A percentile compares a stretch with the other conserved stretches of the same genome.
phyloP scores from a whole-genome alignment of 2,329 filamentous ascomycete species.

The Cladosporium sp. region DNA sequence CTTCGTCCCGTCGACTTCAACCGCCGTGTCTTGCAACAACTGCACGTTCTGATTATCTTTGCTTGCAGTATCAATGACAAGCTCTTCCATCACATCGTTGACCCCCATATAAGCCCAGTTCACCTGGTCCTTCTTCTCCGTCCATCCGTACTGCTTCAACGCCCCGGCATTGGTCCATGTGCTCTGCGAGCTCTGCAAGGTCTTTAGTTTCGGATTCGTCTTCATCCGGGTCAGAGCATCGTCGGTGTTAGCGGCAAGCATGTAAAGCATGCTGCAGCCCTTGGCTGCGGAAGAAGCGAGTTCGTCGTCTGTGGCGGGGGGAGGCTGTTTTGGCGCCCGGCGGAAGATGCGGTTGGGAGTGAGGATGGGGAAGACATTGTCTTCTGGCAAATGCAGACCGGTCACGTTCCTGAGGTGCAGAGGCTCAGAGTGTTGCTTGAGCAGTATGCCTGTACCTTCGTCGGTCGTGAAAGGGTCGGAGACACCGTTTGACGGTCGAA shows the following conservation, averaged over 20 bases:
- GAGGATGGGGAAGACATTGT: not conserved
- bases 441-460: too few relatives aligned
- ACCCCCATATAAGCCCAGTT: slow-evolving; percentile 10
- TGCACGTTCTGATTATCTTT: slow-evolving; percentile 6
- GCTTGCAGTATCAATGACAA: slow-evolving; percentile 11
- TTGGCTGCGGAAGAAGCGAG: not conserved
- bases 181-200: slow-evolving; percentile 5
- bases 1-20: slow-evolving; percentile 3
- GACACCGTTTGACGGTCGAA: not conserved
- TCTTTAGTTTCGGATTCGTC: slow-evolving; percentile 1
- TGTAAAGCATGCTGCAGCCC: slow-evolving; percentile 12
- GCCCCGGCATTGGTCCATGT: slow-evolving; percentile 4
- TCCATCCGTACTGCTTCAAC: slow-evolving; percentile 2
- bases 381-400: not conserved
- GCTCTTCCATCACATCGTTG: slow-evolving; percentile 5
- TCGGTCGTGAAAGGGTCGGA: too few relatives aligned
- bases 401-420: too few relatives aligned
- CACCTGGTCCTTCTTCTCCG: not conserved
- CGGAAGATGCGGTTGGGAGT: not conserved
- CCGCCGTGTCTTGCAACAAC: slow-evolving; percentile 8
- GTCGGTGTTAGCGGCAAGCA: slow-evolving; percentile 7
- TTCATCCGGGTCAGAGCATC: slow-evolving; percentile 9
- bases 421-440: too few relatives aligned
- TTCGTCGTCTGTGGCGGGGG: not conserved
- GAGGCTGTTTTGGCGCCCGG: slow-evolving; percentile 1